Evolutionary conservation across 2,329 filamentous ascomycete species (phyloP).

Genomic region (Xylaria polymorpha): DNA sequence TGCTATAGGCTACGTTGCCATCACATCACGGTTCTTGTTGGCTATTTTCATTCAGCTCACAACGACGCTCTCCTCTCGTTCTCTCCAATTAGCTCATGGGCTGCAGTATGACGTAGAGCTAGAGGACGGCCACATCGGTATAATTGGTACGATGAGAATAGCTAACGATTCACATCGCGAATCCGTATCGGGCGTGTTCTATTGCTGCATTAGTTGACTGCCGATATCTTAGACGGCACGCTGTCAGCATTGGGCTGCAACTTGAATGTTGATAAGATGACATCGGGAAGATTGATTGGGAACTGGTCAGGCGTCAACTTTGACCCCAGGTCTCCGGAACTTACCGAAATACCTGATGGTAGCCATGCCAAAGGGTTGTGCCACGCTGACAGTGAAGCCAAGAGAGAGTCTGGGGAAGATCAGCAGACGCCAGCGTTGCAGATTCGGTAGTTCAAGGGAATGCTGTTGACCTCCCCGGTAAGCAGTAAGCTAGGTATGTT

Average conservation of each 20-base stretch:
- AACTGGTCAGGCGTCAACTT: constrained; percentile 29
- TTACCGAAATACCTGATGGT: constrained; percentile 22
- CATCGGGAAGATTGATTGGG: constrained; percentile 7
- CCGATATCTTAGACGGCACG: constrained; percentile 11
- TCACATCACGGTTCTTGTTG: constrained; percentile 10
- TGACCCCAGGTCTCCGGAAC: constrained; percentile 12
- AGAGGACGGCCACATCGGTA: constrained; percentile 1
- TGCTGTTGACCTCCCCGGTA: not conserved
- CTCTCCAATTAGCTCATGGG: constrained; percentile 6
- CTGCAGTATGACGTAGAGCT: constrained; percentile 25
- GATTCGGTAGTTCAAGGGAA: constrained; percentile 24
- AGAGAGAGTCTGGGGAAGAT: constrained; percentile 24
- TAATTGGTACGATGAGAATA: constrained; percentile 1
- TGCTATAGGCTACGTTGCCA: constrained; percentile 21
- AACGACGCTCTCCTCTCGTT: constrained; percentile 4
- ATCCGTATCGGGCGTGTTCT: constrained; percentile 13
- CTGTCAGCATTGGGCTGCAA: constrained; percentile 36
- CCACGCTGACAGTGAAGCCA: constrained; percentile 13
- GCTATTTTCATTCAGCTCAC: constrained; percentile 19
- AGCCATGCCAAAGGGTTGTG: not conserved
- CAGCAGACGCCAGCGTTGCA: constrained; percentile 14
- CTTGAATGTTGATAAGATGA: constrained; percentile 18
- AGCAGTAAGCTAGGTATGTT: constrained; percentile 6
- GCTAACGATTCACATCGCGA: constrained; percentile 4
- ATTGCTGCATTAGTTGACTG: constrained; percentile 16